Evolutionary conservation across 768 basidiomycete species (phyloP), one percentile per base, ranked within the genome.

Genomic region (Sporobolomyces pararoseus): DNA sequence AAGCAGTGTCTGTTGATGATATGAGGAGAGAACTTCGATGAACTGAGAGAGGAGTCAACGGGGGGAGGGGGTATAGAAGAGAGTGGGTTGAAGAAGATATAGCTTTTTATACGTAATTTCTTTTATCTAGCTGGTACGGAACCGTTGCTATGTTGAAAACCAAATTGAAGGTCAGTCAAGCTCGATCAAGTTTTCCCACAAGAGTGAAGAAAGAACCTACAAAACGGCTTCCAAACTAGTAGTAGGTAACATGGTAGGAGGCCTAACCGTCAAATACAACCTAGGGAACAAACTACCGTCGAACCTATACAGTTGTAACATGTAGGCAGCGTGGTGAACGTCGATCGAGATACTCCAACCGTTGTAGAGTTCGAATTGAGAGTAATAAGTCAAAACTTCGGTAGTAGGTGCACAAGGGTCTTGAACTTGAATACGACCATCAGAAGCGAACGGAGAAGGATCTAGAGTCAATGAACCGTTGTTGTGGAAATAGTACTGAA

Each of bases 351-450:
- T 91, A 47, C 82, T 83, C 90, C 90, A 96, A 10, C 71, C 66
- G 44, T 71, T 35, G 79, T 86, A 88, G 58, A 85, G 78, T 77
- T 91, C 89, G 17, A 86, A 88, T 71, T 84, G 78, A 81, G 90
- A 89, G 84, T 92, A 97, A 53, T 82, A 78, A 76, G 93, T 87
- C 76, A 97, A 85, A 78, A 94, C 88, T 78, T 92, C 91, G 34
- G 93, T 91, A 14, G 84, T 82, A 14, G 92, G 89, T 1, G 88
- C 89, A 77, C 95, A 99, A 0, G 92, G 88, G 74, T 94, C 89
- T 82, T 99, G 92, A 47, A 97, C 84, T 82, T 95, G 94, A 79
- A 96, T 91, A 80, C 86, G 90, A 21, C 95, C 95, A 78, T 99
- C 95, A 23, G 76, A 71, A 23, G 83, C 85, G 71, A 91, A 84